Evolutionary conservation across 2,329 filamentous ascomycete species (phyloP).

Genomic region (Epicoccum nigrum): DNA sequence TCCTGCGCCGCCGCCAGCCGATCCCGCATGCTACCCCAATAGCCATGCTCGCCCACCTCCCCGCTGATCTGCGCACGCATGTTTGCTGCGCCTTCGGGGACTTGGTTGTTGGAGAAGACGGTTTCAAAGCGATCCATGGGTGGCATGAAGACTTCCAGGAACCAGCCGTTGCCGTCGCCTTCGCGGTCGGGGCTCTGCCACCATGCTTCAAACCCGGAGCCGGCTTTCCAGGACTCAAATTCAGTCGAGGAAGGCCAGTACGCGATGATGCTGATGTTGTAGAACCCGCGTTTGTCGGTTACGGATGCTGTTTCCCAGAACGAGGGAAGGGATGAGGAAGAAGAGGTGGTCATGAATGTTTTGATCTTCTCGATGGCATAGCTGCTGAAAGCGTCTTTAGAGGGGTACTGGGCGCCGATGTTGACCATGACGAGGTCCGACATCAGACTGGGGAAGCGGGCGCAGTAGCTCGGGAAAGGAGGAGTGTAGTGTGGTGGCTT

Average conservation of each 20-base stretch:
- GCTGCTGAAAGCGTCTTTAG: not conserved
- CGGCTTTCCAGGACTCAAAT: constrained; percentile 41
- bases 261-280: constrained; percentile 47
- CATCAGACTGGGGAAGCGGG: constrained; percentile 41
- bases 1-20: constrained; percentile 50
- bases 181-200: constrained; percentile 43
- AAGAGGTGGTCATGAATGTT: constrained; percentile 17
- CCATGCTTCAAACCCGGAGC: constrained; percentile 49
- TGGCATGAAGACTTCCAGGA: constrained; percentile 52
- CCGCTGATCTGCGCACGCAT: constrained; percentile 49
- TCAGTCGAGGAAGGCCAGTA: constrained; percentile 47
- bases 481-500: constrained; percentile 35
- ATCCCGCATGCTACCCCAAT: constrained; percentile 57
- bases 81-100: constrained; percentile 51
- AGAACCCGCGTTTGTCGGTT: constrained; percentile 33
- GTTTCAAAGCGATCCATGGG: constrained; percentile 54
- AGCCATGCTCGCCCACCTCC: constrained; percentile 52
- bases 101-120: constrained; percentile 48
- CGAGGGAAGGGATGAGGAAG: constrained; percentile 8
- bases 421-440: constrained; percentile 45
- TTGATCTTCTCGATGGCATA: constrained; percentile 23
- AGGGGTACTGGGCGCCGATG: constrained; percentile 41
- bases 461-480: constrained; percentile 40
- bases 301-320: constrained; percentile 47
- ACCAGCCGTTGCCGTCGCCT: constrained; percentile 48